Conservation (phyloP, 1,284 basidiomycete genomes). For the Cryptococcus amylolentus region DNA sequence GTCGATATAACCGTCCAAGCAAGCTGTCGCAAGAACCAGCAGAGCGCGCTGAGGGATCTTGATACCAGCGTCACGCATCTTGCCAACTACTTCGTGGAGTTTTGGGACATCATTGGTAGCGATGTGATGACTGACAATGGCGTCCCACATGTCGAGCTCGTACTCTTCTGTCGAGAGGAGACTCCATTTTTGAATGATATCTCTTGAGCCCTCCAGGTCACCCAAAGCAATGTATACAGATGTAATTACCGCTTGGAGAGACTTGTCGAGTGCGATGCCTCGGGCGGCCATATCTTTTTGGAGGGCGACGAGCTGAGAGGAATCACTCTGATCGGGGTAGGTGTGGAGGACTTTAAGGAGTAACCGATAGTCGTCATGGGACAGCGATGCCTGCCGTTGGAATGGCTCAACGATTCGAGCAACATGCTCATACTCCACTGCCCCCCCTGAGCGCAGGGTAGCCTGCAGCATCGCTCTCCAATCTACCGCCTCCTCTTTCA, state of each 20-base stretch:
- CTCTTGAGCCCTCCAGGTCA: slow-evolving; percentile 11
- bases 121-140: slow-evolving; percentile 15
- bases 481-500: background rate
- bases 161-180: background rate
- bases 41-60: slow-evolving; percentile 10
- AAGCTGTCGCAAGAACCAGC: slow-evolving; percentile 9
- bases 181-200: slow-evolving; percentile 9
- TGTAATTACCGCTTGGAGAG: slow-evolving; percentile 15
- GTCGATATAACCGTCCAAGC: slow-evolving; percentile 6
- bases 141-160: slow-evolving; percentile 14
- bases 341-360: slow-evolving; percentile 2
- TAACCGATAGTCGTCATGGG: slow-evolving; percentile 3
- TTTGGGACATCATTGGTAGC: slow-evolving; percentile 8
- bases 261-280: slow-evolving; percentile 9
- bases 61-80: slow-evolving; percentile 8
- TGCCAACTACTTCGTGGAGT: slow-evolving; percentile 7
- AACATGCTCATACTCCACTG: background rate
- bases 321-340: background rate
- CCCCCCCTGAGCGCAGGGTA: background rate
- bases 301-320: background rate
- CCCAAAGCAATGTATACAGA: slow-evolving; percentile 13
- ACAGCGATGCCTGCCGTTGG: background rate
- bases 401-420: slow-evolving; percentile 1
- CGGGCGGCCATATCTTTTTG: slow-evolving; percentile 2
- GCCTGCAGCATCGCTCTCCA: slow-evolving; percentile 14